A percentile compares a stretch with the other conserved stretches of the same genome.
These are phyloP conservation scores for Zygnema circumcarinatum DNA, from an alignment of 139 green algal genomes.

Conservation along the genomic window DNA sequence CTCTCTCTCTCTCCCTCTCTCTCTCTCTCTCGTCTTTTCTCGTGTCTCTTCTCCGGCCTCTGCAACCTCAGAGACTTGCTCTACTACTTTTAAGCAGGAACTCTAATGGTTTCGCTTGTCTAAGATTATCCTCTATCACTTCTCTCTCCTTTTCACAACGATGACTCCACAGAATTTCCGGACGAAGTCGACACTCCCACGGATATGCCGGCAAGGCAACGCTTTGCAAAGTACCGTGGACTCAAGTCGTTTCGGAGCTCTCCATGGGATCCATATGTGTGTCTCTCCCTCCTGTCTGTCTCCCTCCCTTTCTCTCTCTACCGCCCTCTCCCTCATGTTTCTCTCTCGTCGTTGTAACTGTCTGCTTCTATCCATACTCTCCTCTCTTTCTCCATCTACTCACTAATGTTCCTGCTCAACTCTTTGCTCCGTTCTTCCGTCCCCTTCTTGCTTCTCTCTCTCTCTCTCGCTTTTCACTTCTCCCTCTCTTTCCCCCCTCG, in stretches of 20 bases:
- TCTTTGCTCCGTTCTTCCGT: not conserved
- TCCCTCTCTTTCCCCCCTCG: not conserved
- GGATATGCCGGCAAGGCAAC: constrained; percentile 72
- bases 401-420: not conserved
- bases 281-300: not conserved
- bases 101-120: too few relatives aligned
- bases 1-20: not conserved
- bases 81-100: too few relatives aligned
- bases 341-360: not conserved
- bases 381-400: not conserved
- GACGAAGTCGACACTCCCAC: constrained; percentile 88
- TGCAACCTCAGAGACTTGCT: too few relatives aligned
- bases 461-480: not conserved
- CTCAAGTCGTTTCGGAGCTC: constrained; percentile 90
- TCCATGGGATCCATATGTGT: constrained; percentile 83
- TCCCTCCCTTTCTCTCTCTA: not conserved
- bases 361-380: not conserved
- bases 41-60: not conserved
- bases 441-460: constrained; percentile 3
- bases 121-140: not conserved
- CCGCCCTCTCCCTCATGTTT: not conserved
- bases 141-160: not conserved
- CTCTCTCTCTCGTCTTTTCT: not conserved
- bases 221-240: constrained; percentile 82
- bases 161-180: constrained; percentile 74